These are phyloP conservation scores for Auricularia auricula-judae DNA, from an alignment of 768 basidiomycete genomes.

Conservation along the genomic window DNA sequence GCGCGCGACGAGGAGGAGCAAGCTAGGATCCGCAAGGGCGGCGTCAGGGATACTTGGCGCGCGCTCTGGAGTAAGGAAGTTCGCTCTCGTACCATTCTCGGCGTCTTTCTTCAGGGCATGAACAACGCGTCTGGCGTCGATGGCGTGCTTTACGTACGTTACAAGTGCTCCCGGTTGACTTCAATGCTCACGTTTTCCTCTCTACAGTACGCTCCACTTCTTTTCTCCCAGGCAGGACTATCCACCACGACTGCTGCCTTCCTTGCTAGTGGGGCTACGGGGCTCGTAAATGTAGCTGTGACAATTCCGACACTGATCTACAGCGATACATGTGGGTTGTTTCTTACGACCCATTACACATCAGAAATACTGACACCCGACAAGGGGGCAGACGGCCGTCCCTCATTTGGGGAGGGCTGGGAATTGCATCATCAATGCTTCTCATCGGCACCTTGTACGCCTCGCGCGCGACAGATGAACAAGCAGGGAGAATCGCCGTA, in stretches of 20 bases:
- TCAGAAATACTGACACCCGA: background rate
- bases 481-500: constrained; percentile 27
- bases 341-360: background rate
- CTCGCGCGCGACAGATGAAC: constrained; percentile 18
- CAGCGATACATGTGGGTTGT: constrained; percentile 27
- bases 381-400: constrained; percentile 25
- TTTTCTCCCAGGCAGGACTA: constrained; percentile 43
- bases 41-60: constrained; percentile 3
- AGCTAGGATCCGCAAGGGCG: background rate
- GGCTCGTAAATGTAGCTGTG: constrained; percentile 30
- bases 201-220: constrained; percentile 31
- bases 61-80: constrained; percentile 19
- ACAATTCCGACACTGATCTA: constrained; percentile 28
- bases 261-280: constrained; percentile 39
- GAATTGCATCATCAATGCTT: constrained; percentile 28
- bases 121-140: constrained; percentile 28
- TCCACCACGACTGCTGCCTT: constrained; percentile 34
- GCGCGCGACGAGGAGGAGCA: constrained; percentile 10
- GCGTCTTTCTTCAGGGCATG: constrained; percentile 34
- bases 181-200: background rate
- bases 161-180: background rate
- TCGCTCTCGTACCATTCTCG: constrained; percentile 26
- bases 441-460: constrained; percentile 36
- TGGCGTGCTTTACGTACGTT: constrained; percentile 22
- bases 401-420: constrained; percentile 31